Evolutionary conservation across 257 asterid species (phyloP).

Genomic region (Ajuga chamaepitys): DNA sequence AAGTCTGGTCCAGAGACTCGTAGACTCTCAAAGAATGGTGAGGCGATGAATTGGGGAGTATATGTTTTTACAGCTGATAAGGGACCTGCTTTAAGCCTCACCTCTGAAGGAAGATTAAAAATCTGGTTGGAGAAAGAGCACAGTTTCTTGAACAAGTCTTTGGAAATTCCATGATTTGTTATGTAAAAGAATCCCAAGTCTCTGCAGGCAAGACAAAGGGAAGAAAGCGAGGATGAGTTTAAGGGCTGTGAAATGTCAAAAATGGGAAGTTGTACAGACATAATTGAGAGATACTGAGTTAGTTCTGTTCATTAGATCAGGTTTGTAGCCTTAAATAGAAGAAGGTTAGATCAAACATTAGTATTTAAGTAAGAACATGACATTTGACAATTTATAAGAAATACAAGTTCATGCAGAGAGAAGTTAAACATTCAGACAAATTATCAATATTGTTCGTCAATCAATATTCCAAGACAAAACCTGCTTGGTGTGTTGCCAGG

Average conservation of each 20-base stretch:
- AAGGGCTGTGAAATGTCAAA: constrained; percentile 59
- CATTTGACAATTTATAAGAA: neutral
- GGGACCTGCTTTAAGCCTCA: constrained; percentile 57
- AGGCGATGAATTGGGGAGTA: constrained; percentile 73
- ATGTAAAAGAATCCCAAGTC: constrained; percentile 68
- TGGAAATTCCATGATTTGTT: constrained; percentile 53
- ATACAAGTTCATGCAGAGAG: neutral
- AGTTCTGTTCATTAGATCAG: constrained; percentile 10
- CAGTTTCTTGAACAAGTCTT: constrained; percentile 30
- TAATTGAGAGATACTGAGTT: constrained; percentile 15
- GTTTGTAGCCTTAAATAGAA: constrained; percentile 21
- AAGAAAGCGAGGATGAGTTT: constrained; percentile 35
- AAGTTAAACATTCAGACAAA: neutral
- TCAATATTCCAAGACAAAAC: constrained; percentile 7
- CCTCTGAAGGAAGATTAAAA: constrained; percentile 48
- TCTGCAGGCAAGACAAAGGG: constrained; percentile 51
- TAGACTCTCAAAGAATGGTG: constrained; percentile 64
- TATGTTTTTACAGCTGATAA: constrained; percentile 37
- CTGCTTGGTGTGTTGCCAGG: neutral
- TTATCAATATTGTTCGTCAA: constrained; percentile 13
- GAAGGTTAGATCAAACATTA: constrained; percentile 11
- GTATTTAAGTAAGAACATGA: neutral
- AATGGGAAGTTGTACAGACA: constrained; percentile 51
- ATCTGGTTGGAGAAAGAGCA: constrained; percentile 28
- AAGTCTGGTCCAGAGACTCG: constrained; percentile 65